Evolutionary conservation across 2,329 filamentous ascomycete genomes (phyloP).

Genomic region (Claviceps sorghi): DNA sequence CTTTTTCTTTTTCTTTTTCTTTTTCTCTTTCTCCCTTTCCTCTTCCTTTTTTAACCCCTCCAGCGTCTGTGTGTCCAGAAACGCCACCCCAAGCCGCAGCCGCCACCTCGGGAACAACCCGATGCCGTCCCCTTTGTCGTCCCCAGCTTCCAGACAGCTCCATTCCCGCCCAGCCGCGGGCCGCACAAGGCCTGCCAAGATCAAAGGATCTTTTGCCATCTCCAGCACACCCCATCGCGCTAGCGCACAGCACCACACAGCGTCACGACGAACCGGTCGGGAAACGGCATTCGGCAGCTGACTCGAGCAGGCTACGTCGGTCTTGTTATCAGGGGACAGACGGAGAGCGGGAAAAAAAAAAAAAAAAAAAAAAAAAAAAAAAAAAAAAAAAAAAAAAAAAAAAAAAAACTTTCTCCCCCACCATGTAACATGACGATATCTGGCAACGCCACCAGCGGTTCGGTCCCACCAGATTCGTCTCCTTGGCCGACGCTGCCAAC

Average conservation of each 20-base stretch:
- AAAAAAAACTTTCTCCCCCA: too few species aligned
- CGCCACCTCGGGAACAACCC: too few species aligned
- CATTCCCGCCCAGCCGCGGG: too few species aligned
- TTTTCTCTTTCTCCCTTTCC: neutral
- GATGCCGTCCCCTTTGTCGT: too few species aligned
- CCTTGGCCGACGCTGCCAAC: neutral
- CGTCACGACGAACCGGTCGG: neutral
- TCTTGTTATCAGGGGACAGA: too few species aligned
- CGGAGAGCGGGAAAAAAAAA: too few species aligned
- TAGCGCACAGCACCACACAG: too few species aligned
- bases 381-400: neutral
- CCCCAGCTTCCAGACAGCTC: neutral
- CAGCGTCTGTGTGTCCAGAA: too few species aligned
- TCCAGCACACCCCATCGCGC: neutral
- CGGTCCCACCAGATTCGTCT: neutral
- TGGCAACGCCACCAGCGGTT: neutral
- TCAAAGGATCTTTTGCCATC: neutral
- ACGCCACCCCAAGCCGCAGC: too few species aligned
- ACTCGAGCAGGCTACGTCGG: neutral
- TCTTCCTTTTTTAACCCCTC: neutral
- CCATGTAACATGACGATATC: neutral
- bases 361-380: too few species aligned
- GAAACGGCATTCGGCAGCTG: neutral
- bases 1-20: neutral
- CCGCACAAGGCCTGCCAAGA: neutral